Evolutionary conservation across 768 basidiomycete genomes (phyloP).

Genomic region (Mycena vulgaris): DNA sequence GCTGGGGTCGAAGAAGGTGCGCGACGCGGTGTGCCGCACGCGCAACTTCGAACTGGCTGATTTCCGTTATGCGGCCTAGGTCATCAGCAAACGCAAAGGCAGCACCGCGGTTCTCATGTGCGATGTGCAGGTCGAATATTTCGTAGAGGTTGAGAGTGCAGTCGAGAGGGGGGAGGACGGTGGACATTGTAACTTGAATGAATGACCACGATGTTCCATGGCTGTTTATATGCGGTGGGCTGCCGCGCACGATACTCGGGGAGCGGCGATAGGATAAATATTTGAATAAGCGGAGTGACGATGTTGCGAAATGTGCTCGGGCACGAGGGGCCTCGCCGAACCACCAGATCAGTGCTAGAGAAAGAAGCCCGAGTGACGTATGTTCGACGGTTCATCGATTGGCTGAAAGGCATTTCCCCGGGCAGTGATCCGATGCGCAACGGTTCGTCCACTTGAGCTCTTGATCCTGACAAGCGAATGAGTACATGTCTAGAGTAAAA

Average conservation of each 20-base stretch:
- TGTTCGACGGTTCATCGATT: neutral
- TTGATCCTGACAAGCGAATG: too few relatives aligned
- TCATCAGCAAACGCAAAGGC: constrained; percentile 44
- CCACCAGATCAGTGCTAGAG: neutral
- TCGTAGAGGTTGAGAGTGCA: constrained; percentile 11
- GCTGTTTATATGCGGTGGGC: too few relatives aligned
- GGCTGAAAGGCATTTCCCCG: neutral
- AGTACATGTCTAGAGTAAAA: too few relatives aligned
- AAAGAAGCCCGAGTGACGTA: too few relatives aligned
- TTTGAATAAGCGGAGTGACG: neutral
- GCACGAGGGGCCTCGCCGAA: neutral
- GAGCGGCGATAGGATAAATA: too few relatives aligned
- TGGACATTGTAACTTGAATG: neutral
- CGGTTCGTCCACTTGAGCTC: neutral
- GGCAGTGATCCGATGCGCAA: neutral
- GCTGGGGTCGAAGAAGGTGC: too few relatives aligned
- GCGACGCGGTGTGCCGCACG: too few relatives aligned
- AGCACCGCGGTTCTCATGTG: constrained; percentile 3
- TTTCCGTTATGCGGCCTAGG: too few relatives aligned
- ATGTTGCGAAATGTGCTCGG: neutral
- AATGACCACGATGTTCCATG: neutral
- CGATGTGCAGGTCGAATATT: constrained; percentile 21
- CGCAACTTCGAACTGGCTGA: too few relatives aligned
- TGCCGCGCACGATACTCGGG: too few relatives aligned
- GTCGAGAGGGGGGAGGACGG: neutral